Evolutionary conservation across 169 alveolate genomes (phyloP).

Genomic region (Plasmodium knowlesi): DNA sequence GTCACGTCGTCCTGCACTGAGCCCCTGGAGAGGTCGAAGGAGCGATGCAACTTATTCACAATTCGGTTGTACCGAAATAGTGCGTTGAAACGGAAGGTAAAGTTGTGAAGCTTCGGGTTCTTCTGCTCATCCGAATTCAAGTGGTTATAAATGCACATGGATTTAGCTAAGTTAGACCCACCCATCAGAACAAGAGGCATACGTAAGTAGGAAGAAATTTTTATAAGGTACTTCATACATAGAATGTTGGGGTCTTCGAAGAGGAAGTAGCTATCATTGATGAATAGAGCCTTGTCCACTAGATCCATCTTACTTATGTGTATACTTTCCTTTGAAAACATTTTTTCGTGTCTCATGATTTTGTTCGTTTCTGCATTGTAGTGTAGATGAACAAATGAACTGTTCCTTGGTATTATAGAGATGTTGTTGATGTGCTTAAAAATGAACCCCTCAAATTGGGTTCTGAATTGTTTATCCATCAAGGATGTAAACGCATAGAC

Average conservation of each 20-base stretch:
- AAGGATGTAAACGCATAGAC: conserved; percentile 40
- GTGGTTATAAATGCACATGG: conserved; percentile 13
- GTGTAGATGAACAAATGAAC: conserved; percentile 25
- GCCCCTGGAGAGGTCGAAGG: background rate
- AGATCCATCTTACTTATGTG: conserved; percentile 12
- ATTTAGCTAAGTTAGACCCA: conserved; percentile 22
- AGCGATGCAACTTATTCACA: background rate
- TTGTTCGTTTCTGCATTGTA: conserved; percentile 47
- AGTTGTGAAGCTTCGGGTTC: background rate
- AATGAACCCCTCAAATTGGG: conserved; percentile 27
- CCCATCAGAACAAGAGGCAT: conserved; percentile 42
- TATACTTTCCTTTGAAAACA: conserved; percentile 9
- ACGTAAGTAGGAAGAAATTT: background rate
- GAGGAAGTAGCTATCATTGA: conserved; percentile 3
- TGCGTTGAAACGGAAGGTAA: conserved; percentile 17
- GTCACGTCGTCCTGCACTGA: background rate
- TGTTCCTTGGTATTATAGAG: conserved; percentile 42
- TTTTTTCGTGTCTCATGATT: conserved; percentile 28
- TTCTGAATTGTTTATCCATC: conserved; percentile 24
- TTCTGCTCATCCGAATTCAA: conserved; percentile 10
- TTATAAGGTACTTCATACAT: conserved; percentile 12
- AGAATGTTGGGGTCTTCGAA: conserved; percentile 26
- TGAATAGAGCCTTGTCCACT: background rate
- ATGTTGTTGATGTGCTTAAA: conserved; percentile 58
- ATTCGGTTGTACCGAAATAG: conserved; percentile 15